Conservation (phyloP, 306 rosid genomes). For the Trifolium repens region DNA sequence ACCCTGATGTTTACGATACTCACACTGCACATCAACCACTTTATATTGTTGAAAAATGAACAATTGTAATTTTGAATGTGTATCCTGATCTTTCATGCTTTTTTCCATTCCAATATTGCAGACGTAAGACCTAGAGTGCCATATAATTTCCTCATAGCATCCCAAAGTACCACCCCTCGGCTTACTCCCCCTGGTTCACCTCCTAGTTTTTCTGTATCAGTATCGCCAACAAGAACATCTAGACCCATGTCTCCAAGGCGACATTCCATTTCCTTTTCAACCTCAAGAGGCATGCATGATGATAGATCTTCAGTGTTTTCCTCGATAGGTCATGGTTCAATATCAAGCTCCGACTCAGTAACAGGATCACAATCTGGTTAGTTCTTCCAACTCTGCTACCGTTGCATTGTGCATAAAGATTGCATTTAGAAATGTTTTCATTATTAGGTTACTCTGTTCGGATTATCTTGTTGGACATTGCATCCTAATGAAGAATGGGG, state of each 20-base stretch:
- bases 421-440: conserved; percentile 25
- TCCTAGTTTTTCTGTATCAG: conserved; percentile 76
- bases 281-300: conserved; percentile 71
- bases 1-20: too few species aligned
- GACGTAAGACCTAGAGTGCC: conserved; percentile 70
- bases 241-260: conserved; percentile 81
- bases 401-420: conserved; percentile 14
- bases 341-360: conserved; percentile 58
- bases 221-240: conserved; percentile 81
- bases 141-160: conserved; percentile 66
- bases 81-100: conserved; percentile 28
- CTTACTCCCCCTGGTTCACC: conserved; percentile 84
- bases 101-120: conserved; percentile 41
- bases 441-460: conserved; percentile 1
- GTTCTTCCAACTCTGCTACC: conserved; percentile 40
- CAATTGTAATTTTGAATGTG: conserved; percentile 30
- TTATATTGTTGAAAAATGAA: conserved; percentile 25
- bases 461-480: conserved; percentile 24
- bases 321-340: conserved; percentile 50
- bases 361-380: conserved; percentile 72
- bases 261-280: conserved; percentile 75
- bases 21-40: too few species aligned
- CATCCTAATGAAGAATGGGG: conserved; percentile 19
- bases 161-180: conserved; percentile 77
- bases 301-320: conserved; percentile 65